phyloP scores from a whole-genome alignment of 768 basidiomycete genomes.

The Rickenella mellea region DNA sequence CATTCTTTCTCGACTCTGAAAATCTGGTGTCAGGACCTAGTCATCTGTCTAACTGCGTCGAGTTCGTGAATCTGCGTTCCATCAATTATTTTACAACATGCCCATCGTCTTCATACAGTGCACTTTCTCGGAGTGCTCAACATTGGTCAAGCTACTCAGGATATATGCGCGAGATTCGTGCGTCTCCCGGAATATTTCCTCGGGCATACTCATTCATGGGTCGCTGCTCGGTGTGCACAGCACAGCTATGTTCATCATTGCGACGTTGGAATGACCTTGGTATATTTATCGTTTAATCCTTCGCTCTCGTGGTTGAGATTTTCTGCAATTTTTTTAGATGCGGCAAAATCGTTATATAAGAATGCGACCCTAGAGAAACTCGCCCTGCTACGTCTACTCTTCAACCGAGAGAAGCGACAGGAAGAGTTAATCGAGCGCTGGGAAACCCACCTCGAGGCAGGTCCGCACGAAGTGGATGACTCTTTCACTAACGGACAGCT shows the following conservation, averaged over 20 bases:
- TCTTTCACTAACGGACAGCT: too few relatives aligned
- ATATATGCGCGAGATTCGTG: slow-evolving; percentile 70
- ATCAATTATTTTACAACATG: neutral
- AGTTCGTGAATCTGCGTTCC: slow-evolving; percentile 24
- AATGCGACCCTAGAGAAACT: slow-evolving; percentile 56
- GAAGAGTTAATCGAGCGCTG: slow-evolving; percentile 20
- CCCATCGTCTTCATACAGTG: slow-evolving; percentile 28
- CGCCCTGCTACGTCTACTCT: slow-evolving; percentile 35
- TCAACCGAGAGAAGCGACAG: slow-evolving; percentile 31
- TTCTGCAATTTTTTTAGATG: slow-evolving; percentile 27
- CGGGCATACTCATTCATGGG: neutral
- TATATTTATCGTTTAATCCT: slow-evolving; percentile 16
- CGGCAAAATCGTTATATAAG: slow-evolving; percentile 55
- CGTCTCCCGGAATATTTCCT: slow-evolving; percentile 20
- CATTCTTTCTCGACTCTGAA: slow-evolving; percentile 5
- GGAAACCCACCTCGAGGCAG: slow-evolving; percentile 7
- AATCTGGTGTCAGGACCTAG: neutral
- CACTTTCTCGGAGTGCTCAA: slow-evolving; percentile 68
- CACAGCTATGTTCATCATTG: slow-evolving; percentile 70
- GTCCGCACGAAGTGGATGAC: too few relatives aligned
- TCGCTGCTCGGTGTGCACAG: slow-evolving; percentile 22
- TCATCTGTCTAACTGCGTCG: slow-evolving; percentile 35
- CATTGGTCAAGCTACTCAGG: slow-evolving; percentile 84
- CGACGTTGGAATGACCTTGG: slow-evolving; percentile 70
- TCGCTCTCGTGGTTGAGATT: neutral